Base-by-base conservation (phyloP, 306 rosid genomes). In the Prosopis cineraria region DNA sequence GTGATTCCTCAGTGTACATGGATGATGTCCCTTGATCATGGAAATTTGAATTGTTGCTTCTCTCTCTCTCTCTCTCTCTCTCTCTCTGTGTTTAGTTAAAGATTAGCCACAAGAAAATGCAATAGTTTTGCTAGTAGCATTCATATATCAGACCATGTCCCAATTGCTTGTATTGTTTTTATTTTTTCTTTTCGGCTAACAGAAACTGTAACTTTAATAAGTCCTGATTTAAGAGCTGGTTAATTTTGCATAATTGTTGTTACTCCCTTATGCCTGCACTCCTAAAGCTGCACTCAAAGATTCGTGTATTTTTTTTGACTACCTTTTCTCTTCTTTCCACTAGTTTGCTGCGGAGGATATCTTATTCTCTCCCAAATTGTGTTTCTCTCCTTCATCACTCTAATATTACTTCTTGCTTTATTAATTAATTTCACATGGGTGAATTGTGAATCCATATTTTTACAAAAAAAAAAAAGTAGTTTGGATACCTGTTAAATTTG, bases 391-490 rank as follows among this genome's bases (percentile, higher is more conserved):
- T 25, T 12, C 31, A 12, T 27, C 64, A 27, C 36, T 58, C 64
- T 27, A 11, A 25, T 25, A 25, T 58, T 47, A 5, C 17, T 16
- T 11, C 7, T 58, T 58, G 64, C 27, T 58, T 58, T 55, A 59
- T 29, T 11, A 59, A 59, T 27, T 59, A 27, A 59, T 16, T 59
- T 59, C 65, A 19, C 59, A 7, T 20, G 65, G 37, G 40, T 72
- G 24, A 34, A 60, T 52, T 68, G 75, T 56, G 50, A 84, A 67
- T 39, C 45, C 6, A 3, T 80, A 30, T 43, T 67, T 31, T 52
- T n/a, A n/a, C n/a, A n/a, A n/a, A n/a, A n/a, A n/a, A n/a, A n/a
- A n/a, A n/a, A 22, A 78, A 62, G 47, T 72, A 53, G 37, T 82
- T 75, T 81, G 44, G 43, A 29, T 81, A n/a, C 36, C 60, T 20